These are phyloP conservation scores for Sporothrix variecibatus DNA, from an alignment of 2,329 filamentous ascomycete genomes.

Conservation along the genomic window DNA sequence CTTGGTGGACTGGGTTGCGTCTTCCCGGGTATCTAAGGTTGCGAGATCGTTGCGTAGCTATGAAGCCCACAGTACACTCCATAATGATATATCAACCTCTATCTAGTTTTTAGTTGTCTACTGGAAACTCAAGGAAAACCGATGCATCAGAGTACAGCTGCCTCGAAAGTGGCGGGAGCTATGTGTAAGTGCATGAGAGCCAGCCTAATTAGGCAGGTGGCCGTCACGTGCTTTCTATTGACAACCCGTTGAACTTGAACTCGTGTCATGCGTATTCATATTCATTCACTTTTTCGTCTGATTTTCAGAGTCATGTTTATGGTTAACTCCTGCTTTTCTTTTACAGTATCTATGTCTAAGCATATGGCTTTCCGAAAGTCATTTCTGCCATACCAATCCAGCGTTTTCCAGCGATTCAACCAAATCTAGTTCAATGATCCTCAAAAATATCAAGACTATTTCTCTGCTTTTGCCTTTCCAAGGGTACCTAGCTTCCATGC, in stretches of 20 bases:
- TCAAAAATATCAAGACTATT: neutral
- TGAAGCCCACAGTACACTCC: too few species aligned
- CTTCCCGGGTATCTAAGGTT: too few species aligned
- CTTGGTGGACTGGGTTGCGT: neutral
- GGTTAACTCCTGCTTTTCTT: too few species aligned
- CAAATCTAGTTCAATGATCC: too few species aligned
- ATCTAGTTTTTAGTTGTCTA: neutral
- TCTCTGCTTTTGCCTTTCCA: neutral
- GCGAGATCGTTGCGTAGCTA: too few species aligned
- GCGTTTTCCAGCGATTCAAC: too few species aligned
- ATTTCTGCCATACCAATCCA: too few species aligned
- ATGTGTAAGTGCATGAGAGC: neutral
- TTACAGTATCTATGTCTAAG: too few species aligned
- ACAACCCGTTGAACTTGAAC: neutral
- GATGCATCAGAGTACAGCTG: neutral
- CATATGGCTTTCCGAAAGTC: too few species aligned
- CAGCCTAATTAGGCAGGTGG: neutral
- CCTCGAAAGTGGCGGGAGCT: neutral
- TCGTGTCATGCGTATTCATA: neutral
- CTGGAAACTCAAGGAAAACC: too few species aligned
- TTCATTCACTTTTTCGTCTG: neutral
- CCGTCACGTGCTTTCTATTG: neutral
- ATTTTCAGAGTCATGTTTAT: neutral
- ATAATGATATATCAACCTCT: too few species aligned
- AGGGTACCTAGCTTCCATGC: conserved; percentile 29